Evolutionary conservation across 306 rosid species (phyloP).

Genomic region (Citrullus colocynthis): DNA sequence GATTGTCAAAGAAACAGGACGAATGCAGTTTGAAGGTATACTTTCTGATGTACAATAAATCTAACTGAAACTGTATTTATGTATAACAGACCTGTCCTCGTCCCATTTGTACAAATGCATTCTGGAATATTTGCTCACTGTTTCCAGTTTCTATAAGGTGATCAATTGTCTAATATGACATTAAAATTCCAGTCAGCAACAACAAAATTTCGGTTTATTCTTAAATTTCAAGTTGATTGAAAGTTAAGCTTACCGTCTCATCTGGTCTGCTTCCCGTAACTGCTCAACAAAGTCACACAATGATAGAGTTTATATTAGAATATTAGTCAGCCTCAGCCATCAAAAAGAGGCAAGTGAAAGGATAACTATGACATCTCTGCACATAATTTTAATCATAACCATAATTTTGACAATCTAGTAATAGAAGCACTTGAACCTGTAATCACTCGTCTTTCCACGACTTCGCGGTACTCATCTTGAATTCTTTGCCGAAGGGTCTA

Average conservation of each 20-base stretch:
- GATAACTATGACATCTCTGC: background rate
- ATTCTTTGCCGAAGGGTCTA: slow-evolving; percentile 89
- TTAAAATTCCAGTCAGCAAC: background rate
- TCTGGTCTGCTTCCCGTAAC: slow-evolving; percentile 93
- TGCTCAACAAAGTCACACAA: slow-evolving; percentile 26
- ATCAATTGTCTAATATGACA: slow-evolving; percentile 59
- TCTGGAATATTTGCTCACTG: slow-evolving; percentile 87
- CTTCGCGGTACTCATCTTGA: slow-evolving; percentile 98
- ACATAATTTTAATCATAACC: background rate
- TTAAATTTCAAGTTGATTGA: slow-evolving; percentile 5
- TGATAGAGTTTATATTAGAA: slow-evolving; percentile 13
- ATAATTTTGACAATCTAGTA: slow-evolving; percentile 9
- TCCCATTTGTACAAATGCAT: slow-evolving; percentile 76
- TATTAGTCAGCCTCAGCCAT: background rate
- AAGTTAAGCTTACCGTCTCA: slow-evolving; percentile 62
- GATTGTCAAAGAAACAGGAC: background rate
- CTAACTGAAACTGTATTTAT: background rate
- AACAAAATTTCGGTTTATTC: background rate
- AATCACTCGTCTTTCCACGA: slow-evolving; percentile 94
- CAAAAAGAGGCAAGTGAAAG: background rate
- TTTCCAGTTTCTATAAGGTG: slow-evolving; percentile 91
- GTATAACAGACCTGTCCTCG: slow-evolving; percentile 64
- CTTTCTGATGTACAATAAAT: background rate
- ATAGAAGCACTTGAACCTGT: slow-evolving; percentile 54
- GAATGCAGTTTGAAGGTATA: background rate